These are phyloP conservation scores for Heterobasidion parviporum DNA, from an alignment of 1,284 basidiomycete genomes.

Conservation along the genomic window DNA sequence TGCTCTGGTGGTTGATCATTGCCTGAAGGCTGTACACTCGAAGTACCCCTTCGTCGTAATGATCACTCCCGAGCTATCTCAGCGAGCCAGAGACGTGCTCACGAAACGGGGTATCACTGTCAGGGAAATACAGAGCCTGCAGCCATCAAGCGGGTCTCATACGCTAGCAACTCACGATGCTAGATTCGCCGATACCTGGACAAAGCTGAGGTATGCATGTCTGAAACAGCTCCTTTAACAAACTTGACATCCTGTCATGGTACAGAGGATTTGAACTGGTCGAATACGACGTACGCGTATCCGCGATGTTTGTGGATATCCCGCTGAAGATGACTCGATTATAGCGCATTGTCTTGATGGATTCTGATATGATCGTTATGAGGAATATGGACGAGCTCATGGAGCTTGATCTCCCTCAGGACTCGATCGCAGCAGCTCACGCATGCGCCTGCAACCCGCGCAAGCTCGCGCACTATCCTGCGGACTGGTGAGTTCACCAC, in stretches of 20 bases:
- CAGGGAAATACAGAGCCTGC: constrained; percentile 52
- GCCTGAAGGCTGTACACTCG: constrained; percentile 55
- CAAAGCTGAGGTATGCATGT: constrained; percentile 64
- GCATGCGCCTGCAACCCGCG: constrained; percentile 93
- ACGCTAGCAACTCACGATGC: constrained; percentile 42
- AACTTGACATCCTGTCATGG: not conserved
- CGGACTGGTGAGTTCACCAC: constrained; percentile 63
- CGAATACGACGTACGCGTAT: constrained; percentile 59
- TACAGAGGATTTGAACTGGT: constrained; percentile 66
- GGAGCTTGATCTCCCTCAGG: constrained; percentile 53
- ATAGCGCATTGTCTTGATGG: constrained; percentile 78
- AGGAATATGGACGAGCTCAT: constrained; percentile 92
- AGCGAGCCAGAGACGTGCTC: constrained; percentile 48
- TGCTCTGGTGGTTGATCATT: constrained; percentile 64
- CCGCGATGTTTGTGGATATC: not conserved
- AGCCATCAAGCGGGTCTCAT: constrained; percentile 45
- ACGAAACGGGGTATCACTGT: constrained; percentile 43
- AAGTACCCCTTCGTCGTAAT: constrained; percentile 79
- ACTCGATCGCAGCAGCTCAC: constrained; percentile 80
- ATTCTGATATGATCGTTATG: constrained; percentile 87
- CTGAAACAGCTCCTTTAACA: not conserved
- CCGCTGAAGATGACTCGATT: not conserved
- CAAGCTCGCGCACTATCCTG: constrained; percentile 76
- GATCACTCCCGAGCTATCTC: constrained; percentile 58
- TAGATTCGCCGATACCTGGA: constrained; percentile 85